These are phyloP conservation scores for Mucor velutinosus DNA, from an alignment of 371 early-diverging fungal species.

Conservation along the genomic window DNA sequence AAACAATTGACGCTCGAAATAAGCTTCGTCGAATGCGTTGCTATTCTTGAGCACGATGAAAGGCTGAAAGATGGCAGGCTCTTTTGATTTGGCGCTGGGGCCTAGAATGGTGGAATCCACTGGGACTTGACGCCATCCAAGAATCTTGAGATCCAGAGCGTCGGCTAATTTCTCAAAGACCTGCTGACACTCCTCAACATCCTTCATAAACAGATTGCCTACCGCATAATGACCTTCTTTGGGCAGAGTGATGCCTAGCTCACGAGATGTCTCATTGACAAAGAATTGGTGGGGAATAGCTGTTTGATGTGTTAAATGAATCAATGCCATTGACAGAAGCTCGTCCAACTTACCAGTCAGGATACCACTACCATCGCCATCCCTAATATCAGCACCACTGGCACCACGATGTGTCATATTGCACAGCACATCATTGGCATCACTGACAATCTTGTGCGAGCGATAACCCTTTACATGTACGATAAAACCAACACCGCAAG, in stretches of 20 bases:
- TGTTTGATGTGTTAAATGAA: background rate
- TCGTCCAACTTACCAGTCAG: constrained; percentile 63
- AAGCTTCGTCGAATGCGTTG: constrained; percentile 58
- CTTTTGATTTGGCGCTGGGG: constrained; percentile 84
- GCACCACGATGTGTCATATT: constrained; percentile 98
- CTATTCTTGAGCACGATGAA: constrained; percentile 63
- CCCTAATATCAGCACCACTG: constrained; percentile 88
- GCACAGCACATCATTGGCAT: constrained; percentile 88
- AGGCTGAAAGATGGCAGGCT: constrained; percentile 92
- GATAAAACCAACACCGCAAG: constrained; percentile 97
- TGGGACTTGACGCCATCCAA: constrained; percentile 93
- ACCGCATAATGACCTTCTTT: constrained; percentile 87
- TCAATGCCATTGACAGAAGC: background rate
- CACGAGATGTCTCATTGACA: constrained; percentile 57
- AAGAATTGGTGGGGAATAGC: constrained; percentile 90
- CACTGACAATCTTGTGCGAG: constrained; percentile 85
- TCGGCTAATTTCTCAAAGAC: constrained; percentile 78
- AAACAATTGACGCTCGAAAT: constrained; percentile 87
- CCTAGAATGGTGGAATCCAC: constrained; percentile 86
- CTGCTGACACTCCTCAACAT: constrained; percentile 62
- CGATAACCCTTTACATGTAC: constrained; percentile 84
- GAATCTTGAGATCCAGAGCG: constrained; percentile 69
- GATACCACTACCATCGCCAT: constrained; percentile 90
- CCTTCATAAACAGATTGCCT: constrained; percentile 91
- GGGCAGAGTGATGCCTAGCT: constrained; percentile 68